These are phyloP conservation scores for Colletotrichum graminicola DNA, from an alignment of 2,329 filamentous ascomycete genomes.

Conservation along the genomic window DNA sequence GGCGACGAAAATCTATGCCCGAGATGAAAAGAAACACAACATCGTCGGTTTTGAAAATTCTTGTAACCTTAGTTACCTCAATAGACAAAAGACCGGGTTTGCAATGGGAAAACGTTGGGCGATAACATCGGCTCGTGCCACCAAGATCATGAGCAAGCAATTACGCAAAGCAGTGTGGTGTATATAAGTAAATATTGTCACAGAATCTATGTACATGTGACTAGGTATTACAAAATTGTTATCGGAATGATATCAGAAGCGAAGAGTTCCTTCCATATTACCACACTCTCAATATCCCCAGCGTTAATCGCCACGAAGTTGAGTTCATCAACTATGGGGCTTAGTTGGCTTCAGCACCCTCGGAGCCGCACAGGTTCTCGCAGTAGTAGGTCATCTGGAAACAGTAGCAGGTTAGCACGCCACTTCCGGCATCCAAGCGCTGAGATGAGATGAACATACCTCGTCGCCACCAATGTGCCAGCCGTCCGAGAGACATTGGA, in stretches of 20 bases:
- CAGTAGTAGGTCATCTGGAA: constrained; percentile 40
- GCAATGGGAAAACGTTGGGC: too few relatives aligned
- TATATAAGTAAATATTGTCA: too few relatives aligned
- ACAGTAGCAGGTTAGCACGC: not conserved
- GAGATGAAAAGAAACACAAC: not conserved
- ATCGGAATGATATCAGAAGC: not conserved
- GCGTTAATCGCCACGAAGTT: not conserved
- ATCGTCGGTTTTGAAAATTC: accelerated
- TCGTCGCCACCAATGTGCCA: constrained; percentile 44
- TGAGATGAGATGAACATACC: not conserved
- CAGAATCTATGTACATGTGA: not conserved
- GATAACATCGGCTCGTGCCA: not conserved
- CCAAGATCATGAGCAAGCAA: not conserved
- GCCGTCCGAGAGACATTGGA: constrained; percentile 33
- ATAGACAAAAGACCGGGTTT: too few relatives aligned
- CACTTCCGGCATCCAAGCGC: not conserved
- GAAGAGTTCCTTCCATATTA: too few relatives aligned
- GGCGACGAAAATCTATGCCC: accelerated
- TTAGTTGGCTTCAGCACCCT: constrained; percentile 42
- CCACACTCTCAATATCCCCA: not conserved
- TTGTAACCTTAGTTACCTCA: too few relatives aligned
- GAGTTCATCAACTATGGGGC: not conserved
- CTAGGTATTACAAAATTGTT: not conserved
- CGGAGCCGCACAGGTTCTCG: constrained; percentile 38
- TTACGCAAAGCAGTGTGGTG: not conserved